Conservation (phyloP, 176 grass and related monocot species). For the Hordeum vulgare region DNA sequence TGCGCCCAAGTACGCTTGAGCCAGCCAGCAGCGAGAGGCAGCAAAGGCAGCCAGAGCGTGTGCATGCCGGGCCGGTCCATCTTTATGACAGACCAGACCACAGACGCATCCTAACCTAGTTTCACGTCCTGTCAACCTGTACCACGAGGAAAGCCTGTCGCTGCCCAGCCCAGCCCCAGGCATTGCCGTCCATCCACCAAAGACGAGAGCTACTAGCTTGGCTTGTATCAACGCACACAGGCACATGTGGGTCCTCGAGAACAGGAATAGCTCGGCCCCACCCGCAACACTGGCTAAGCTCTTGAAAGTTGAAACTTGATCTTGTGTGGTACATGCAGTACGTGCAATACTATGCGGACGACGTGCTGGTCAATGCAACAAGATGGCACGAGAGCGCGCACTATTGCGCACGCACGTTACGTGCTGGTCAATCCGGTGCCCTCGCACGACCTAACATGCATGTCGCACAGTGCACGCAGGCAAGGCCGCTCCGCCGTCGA, state of each 20-base stretch:
- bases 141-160: slow-evolving; percentile 30
- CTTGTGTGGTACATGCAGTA: background rate
- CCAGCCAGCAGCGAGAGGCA: background rate
- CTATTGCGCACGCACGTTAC: background rate
- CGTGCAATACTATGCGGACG: background rate
- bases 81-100: background rate
- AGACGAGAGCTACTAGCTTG: background rate
- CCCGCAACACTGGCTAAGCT: background rate
- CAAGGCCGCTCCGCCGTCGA: background rate
- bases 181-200: background rate
- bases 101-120: slow-evolving; percentile 29
- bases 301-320: background rate
- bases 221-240: background rate
- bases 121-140: slow-evolving; percentile 54
- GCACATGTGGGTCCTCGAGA: background rate
- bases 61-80: background rate
- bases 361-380: background rate
- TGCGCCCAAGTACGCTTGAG: slow-evolving; percentile 23
- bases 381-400: background rate
- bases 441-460: background rate
- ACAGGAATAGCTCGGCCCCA: background rate
- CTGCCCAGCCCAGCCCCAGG: background rate
- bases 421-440: background rate
- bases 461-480: background rate
- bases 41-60: background rate